Evolutionary conservation across 2,329 filamentous ascomycete genomes (phyloP).

Genomic region (Cytospora paraplurivora): DNA sequence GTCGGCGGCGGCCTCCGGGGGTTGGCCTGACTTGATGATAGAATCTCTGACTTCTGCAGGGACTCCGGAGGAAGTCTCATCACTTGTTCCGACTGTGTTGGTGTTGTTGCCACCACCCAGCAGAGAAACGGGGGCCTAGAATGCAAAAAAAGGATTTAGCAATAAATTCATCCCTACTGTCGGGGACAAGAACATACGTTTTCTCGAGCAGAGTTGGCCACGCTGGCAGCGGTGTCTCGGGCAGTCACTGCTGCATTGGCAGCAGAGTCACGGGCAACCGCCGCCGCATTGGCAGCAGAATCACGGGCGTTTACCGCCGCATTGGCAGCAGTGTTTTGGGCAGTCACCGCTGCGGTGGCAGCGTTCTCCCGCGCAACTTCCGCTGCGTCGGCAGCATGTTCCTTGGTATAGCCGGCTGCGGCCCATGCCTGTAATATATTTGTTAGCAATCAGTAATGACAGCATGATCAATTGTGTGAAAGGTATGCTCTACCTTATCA

Average conservation of each 20-base stretch:
- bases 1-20: slow-evolving; percentile 72
- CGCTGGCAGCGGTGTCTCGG: no score
- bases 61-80: slow-evolving; percentile 48
- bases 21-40: slow-evolving; percentile 57
- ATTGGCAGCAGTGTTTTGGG: no score
- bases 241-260: no score
- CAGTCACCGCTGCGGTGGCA: no score
- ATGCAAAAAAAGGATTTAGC: neutral
- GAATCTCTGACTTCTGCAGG: slow-evolving; percentile 60
- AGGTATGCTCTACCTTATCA: neutral
- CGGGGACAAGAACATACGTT: slow-evolving; percentile 4
- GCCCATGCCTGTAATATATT: neutral
- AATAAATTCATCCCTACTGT: no score
- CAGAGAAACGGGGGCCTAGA: slow-evolving; percentile 4
- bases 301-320: neutral
- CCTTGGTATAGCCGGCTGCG: slow-evolving; percentile 7
- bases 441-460: neutral
- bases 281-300: neutral
- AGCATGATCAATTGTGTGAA: no score
- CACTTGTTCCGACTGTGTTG: neutral
- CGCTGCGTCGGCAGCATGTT: neutral
- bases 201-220: slow-evolving; percentile 6
- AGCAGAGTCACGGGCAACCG: neutral
- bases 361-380: neutral
- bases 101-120: neutral